These are phyloP conservation scores for Lentinula edodes DNA, from an alignment of 768 basidiomycete genomes.

Conservation along the genomic window DNA sequence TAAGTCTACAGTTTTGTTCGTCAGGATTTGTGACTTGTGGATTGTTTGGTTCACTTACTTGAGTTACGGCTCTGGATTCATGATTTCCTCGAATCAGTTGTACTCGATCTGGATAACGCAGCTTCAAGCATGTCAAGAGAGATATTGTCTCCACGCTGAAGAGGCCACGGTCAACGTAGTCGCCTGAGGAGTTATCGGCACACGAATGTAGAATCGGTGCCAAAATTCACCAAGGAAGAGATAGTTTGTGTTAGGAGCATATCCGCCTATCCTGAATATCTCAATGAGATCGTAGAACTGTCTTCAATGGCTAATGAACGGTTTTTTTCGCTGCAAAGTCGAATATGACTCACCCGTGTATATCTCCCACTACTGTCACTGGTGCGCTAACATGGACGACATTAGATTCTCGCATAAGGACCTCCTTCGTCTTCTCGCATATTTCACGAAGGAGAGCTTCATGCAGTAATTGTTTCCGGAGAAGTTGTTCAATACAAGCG, in stretches of 20 bases:
- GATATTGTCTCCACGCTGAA: slow-evolving; percentile 99
- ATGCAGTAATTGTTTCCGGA: slow-evolving; percentile 89
- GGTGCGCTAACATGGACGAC: slow-evolving; percentile 96
- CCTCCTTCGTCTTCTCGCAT: slow-evolving; percentile 99
- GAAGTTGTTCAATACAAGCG: slow-evolving; percentile 88
- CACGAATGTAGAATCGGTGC: background rate
- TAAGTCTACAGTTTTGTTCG: slow-evolving; percentile 63
- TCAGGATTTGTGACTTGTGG: slow-evolving; percentile 17
- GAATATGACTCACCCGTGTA: slow-evolving; percentile 79
- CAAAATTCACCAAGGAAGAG: slow-evolving; percentile 82
- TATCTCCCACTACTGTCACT: slow-evolving; percentile 98
- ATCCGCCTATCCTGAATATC: slow-evolving; percentile 98
- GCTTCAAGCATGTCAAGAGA: slow-evolving; percentile 91
- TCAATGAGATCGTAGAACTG: slow-evolving; percentile 99
- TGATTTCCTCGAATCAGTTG: slow-evolving; percentile 98
- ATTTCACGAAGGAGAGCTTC: slow-evolving; percentile 95
- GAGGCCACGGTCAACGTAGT: slow-evolving; percentile 96
- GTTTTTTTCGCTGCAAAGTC: slow-evolving; percentile 5
- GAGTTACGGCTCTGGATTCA: slow-evolving; percentile 95
- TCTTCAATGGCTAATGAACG: slow-evolving; percentile 47
- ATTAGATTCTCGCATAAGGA: slow-evolving; percentile 97
- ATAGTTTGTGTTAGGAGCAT: slow-evolving; percentile 95
- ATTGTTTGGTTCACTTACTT: slow-evolving; percentile 51
- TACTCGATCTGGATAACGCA: slow-evolving; percentile 94
- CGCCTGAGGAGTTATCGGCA: slow-evolving; percentile 47